phyloP scores from a whole-genome alignment of 2,329 filamentous ascomycete species.

The Mariannaea elegans region DNA sequence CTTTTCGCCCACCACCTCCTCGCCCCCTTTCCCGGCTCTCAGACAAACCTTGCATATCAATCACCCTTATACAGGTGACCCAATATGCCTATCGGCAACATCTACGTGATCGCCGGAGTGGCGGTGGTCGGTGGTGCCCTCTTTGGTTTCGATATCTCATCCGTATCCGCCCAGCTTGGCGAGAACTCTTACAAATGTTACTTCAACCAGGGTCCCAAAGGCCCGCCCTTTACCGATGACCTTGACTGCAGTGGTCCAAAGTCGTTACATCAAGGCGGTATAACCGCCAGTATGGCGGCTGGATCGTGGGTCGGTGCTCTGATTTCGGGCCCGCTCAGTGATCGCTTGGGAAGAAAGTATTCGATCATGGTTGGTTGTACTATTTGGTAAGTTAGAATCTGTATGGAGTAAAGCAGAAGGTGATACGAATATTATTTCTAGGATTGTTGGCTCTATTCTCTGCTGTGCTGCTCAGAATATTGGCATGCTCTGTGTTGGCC shows the following conservation, averaged over 20 bases:
- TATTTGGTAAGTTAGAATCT: constrained; percentile 52
- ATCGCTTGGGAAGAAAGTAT: constrained; percentile 58
- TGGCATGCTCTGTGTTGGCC: constrained; percentile 54
- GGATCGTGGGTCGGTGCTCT: constrained; percentile 61
- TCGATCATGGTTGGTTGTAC: constrained; percentile 60
- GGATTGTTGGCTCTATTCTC: constrained; percentile 59
- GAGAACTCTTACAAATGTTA: constrained; percentile 50
- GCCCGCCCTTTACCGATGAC: constrained; percentile 42
- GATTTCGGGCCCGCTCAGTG: constrained; percentile 58
- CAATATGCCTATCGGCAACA: constrained; percentile 30
- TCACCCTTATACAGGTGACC: constrained; percentile 47
- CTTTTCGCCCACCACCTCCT: no score
- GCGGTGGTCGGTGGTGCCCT: constrained; percentile 37
- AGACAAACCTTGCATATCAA: constrained; percentile 52
- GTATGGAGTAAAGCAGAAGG: neutral
- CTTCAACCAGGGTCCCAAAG: constrained; percentile 48
- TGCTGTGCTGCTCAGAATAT: constrained; percentile 55
- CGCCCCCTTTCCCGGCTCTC: neutral
- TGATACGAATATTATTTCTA: constrained; percentile 27
- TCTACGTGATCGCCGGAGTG: constrained; percentile 37
- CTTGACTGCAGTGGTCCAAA: constrained; percentile 46
- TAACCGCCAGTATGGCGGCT: constrained; percentile 61
- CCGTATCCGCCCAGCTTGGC: constrained; percentile 37
- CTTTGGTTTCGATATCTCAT: constrained; percentile 39
- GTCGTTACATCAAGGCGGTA: constrained; percentile 59